A percentile compares a stretch with the other conserved stretches of the same genome.
phyloP scores from a whole-genome alignment of 306 rosid genomes.

The Mimosa bimucronata region DNA sequence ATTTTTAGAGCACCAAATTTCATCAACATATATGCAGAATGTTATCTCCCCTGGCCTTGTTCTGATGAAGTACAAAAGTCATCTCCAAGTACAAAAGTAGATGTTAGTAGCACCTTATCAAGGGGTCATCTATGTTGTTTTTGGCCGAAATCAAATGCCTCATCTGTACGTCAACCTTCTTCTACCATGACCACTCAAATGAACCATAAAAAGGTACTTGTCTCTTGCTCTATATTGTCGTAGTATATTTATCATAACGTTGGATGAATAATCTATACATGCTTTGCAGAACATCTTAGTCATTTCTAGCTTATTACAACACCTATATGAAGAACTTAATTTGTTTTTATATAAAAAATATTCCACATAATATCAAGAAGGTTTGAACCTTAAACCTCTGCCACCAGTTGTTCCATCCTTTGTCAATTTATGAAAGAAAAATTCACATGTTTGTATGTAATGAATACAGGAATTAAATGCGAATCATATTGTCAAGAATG shows the following conservation, averaged over 20 bases:
- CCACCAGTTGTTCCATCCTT: no score
- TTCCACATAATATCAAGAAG: no score
- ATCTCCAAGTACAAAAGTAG: background rate
- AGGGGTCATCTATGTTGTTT: background rate
- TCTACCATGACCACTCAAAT: background rate
- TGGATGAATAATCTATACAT: background rate
- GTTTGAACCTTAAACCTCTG: no score
- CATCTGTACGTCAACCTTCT: background rate
- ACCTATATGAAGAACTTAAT: no score
- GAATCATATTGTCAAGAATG: background rate
- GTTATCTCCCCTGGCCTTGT: background rate
- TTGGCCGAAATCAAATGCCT: background rate
- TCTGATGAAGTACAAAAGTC: background rate
- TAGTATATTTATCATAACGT: background rate
- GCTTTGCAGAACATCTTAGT: background rate
- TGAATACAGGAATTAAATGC: background rate
- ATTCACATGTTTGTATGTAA: no score
- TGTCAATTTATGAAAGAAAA: no score
- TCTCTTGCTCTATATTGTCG: background rate
- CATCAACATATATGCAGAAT: background rate
- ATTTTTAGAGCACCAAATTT: background rate
- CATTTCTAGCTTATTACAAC: no score
- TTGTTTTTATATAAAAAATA: no score
- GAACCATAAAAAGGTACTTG: background rate
- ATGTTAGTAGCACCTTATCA: background rate